These are phyloP conservation scores for Colletotrichum eremochloae DNA, from an alignment of 2,329 filamentous ascomycete genomes.

Conservation along the genomic window DNA sequence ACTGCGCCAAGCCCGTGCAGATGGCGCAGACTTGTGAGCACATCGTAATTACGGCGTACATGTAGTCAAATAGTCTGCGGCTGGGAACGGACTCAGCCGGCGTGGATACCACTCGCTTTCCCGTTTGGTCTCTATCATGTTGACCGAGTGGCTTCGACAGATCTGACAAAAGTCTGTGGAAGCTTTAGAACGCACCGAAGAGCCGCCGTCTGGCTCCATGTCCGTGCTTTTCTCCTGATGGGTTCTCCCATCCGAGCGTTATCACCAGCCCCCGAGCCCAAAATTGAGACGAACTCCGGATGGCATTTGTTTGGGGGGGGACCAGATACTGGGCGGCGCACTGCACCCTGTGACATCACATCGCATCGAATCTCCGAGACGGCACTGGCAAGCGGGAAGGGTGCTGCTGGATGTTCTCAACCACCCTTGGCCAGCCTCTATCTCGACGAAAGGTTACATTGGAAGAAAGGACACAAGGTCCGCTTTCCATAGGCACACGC, in stretches of 20 bases:
- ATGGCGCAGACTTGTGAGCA: constrained; percentile 5
- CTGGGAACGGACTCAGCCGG: not conserved
- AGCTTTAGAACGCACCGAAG: constrained; percentile 16
- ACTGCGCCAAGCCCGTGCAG: constrained; percentile 9
- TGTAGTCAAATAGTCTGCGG: not conserved
- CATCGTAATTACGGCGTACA: too few relatives aligned
- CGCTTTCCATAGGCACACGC: constrained; percentile 5
- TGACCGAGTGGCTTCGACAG: too few relatives aligned
- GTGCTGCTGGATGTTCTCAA: not conserved
- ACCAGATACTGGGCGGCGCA: not conserved
- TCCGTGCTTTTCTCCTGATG: not conserved
- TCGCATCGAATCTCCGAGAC: constrained; percentile 29
- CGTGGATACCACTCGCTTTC: not conserved
- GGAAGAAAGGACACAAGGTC: not conserved
- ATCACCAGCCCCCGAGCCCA: not conserved
- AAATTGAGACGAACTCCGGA: constrained; percentile 24
- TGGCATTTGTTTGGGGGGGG: not conserved
- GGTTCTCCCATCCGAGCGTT: constrained; percentile 1
- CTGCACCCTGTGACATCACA: constrained; percentile 7
- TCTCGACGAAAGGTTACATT: not conserved
- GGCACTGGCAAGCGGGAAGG: constrained; percentile 10
- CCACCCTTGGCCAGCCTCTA: too few relatives aligned
- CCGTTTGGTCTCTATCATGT: not conserved
- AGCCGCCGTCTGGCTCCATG: constrained; percentile 6
- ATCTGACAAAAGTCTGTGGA: not conserved